Evolutionary conservation across 768 basidiomycete genomes (phyloP).

Genomic region (Boletus tomentosulus): DNA sequence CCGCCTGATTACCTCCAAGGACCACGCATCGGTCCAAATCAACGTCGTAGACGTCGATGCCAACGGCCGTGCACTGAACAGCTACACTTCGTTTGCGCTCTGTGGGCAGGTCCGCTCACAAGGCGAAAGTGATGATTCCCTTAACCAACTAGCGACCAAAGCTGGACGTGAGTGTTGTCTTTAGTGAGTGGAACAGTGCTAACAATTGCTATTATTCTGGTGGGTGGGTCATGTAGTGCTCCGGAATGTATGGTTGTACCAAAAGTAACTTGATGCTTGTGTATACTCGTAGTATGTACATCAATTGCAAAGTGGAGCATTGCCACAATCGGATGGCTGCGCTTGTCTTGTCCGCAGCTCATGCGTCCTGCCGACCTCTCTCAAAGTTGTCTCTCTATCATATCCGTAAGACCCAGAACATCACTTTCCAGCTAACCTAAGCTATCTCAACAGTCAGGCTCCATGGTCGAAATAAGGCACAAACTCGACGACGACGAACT

Average conservation of each 20-base stretch:
- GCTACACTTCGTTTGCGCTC: slow-evolving; percentile 89
- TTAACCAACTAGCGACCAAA: slow-evolving; percentile 94
- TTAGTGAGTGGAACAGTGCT: background rate
- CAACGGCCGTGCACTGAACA: slow-evolving; percentile 71
- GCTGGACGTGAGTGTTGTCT: slow-evolving; percentile 75
- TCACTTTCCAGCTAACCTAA: slow-evolving; percentile 2
- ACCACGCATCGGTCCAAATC: slow-evolving; percentile 98
- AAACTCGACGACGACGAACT: slow-evolving; percentile 19
- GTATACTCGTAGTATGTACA: slow-evolving; percentile 7
- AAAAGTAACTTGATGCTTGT: slow-evolving; percentile 56
- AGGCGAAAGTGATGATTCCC: slow-evolving; percentile 93
- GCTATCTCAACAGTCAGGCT: slow-evolving; percentile 36
- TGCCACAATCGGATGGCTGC: slow-evolving; percentile 23
- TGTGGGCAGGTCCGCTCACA: slow-evolving; percentile 91
- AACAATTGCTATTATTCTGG: background rate
- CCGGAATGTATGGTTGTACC: slow-evolving; percentile 93
- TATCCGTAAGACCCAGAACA: slow-evolving; percentile 38
- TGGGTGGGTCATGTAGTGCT: slow-evolving; percentile 57
- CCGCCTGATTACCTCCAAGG: slow-evolving; percentile 98
- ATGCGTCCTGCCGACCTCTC: slow-evolving; percentile 28
- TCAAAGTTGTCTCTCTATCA: slow-evolving; percentile 42
- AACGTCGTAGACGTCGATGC: slow-evolving; percentile 92
- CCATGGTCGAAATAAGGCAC: slow-evolving; percentile 76
- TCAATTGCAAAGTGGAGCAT: background rate
- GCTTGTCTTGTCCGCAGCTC: slow-evolving; percentile 5